phyloP scores from a whole-genome alignment of 176 grass and related monocot genomes.

The Carex kokanica region DNA sequence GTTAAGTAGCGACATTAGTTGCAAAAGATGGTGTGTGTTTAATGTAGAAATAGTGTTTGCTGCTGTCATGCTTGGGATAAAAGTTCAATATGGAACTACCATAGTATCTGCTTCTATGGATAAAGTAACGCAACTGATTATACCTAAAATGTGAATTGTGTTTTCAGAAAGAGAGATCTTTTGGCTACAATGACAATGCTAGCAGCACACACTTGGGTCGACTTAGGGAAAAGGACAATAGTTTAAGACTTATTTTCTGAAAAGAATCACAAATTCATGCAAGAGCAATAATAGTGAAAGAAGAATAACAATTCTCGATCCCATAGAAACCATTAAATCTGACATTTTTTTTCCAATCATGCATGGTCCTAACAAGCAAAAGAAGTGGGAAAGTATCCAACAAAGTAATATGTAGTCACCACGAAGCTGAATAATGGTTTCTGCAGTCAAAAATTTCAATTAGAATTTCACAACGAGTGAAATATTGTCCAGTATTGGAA shows the following conservation, averaged over 20 bases:
- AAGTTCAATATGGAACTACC: neutral
- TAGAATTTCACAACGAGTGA: slow-evolving; percentile 4
- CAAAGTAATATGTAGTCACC: neutral
- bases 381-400: neutral
- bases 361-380: neutral
- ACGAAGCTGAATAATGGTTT: neutral
- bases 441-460: neutral
- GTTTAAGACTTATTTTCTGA: neutral
- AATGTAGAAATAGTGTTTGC: neutral
- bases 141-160: neutral
- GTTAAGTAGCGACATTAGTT: neutral
- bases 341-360: neutral
- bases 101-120: neutral
- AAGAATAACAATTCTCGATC: slow-evolving; percentile 8
- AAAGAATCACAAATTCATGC: neutral
- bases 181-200: neutral
- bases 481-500: neutral
- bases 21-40: neutral
- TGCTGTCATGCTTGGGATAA: neutral
- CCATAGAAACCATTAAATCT: neutral
- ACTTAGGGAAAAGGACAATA: neutral
- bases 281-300: neutral
- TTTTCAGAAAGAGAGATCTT: neutral
- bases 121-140: neutral
- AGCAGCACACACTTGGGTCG: neutral